These are phyloP conservation scores for Nigrospora sphaerica DNA, from an alignment of 2,329 filamentous ascomycete species.

Conservation along the genomic window DNA sequence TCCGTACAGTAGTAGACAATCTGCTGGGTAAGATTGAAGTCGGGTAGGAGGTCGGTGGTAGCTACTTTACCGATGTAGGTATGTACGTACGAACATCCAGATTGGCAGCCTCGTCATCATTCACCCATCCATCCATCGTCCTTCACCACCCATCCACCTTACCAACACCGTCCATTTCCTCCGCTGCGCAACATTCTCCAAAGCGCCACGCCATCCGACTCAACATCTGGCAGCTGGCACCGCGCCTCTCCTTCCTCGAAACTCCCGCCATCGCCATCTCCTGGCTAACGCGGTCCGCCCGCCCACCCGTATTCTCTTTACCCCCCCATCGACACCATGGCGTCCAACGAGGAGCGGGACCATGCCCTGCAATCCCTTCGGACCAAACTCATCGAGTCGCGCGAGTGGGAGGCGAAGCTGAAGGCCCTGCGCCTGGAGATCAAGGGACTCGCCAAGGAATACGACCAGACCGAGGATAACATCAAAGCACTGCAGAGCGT, in stretches of 20 bases:
- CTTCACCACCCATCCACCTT: neutral
- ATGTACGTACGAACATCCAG: too few relatives aligned
- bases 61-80: too few relatives aligned
- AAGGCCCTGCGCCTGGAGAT: slow-evolving; percentile 92
- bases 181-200: too few relatives aligned
- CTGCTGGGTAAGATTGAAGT: too few relatives aligned
- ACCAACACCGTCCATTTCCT: neutral
- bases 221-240: too few relatives aligned
- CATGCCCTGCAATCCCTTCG: slow-evolving; percentile 74
- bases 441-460: slow-evolving; percentile 90
- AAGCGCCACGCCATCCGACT: too few relatives aligned
- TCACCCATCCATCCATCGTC: neutral
- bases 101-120: too few relatives aligned
- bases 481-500: slow-evolving; percentile 99
- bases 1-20: too few relatives aligned
- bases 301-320: neutral
- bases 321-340: slow-evolving; percentile 26
- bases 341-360: slow-evolving; percentile 52
- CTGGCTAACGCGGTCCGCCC: neutral
- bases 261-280: too few relatives aligned
- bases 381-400: slow-evolving; percentile 79
- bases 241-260: too few relatives aligned
- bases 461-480: slow-evolving; percentile 95
- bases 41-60: too few relatives aligned
- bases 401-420: slow-evolving; percentile 98